These are phyloP conservation scores for Verticillium albo-atrum DNA, from an alignment of 2,329 filamentous ascomycete genomes.

Conservation along the genomic window DNA sequence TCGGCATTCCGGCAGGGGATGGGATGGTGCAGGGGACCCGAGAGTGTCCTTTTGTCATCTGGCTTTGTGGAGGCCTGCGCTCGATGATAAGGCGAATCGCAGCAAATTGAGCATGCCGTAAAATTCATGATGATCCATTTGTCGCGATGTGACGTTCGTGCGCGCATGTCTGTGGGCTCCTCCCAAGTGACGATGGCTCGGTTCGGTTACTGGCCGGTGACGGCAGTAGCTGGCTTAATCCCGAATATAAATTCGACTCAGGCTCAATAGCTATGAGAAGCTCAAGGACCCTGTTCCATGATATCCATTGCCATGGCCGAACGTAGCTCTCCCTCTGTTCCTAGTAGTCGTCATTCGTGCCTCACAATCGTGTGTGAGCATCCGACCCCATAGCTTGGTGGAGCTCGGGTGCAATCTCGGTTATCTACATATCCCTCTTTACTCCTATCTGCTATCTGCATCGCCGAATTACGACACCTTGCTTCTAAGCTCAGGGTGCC, in stretches of 20 bases:
- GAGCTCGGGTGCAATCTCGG: background rate
- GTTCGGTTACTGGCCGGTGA: background rate
- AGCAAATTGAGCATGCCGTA: background rate
- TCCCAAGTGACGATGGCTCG: background rate
- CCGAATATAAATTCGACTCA: too few relatives aligned
- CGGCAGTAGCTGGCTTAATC: too few relatives aligned
- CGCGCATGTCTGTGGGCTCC: background rate
- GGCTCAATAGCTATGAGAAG: too few relatives aligned
- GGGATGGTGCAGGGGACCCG: constrained; percentile 12
- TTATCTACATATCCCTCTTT: background rate
- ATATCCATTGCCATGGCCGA: too few relatives aligned
- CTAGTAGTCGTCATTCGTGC: too few relatives aligned
- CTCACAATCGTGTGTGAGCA: background rate
- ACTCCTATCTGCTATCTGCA: background rate
- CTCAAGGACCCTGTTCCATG: too few relatives aligned
- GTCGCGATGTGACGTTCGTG: background rate
- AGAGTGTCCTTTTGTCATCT: constrained; percentile 24
- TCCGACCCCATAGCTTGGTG: background rate
- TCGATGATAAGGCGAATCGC: background rate
- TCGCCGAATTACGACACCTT: constrained; percentile 25
- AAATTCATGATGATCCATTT: background rate
- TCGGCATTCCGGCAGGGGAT: constrained; percentile 18
- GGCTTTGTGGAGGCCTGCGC: constrained; percentile 31
- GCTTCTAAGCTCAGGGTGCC: background rate
- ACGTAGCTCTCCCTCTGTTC: too few relatives aligned